These are phyloP conservation scores for Penicillium ucsense DNA, from an alignment of 495 filamentous ascomycete species.

Conservation along the genomic window DNA sequence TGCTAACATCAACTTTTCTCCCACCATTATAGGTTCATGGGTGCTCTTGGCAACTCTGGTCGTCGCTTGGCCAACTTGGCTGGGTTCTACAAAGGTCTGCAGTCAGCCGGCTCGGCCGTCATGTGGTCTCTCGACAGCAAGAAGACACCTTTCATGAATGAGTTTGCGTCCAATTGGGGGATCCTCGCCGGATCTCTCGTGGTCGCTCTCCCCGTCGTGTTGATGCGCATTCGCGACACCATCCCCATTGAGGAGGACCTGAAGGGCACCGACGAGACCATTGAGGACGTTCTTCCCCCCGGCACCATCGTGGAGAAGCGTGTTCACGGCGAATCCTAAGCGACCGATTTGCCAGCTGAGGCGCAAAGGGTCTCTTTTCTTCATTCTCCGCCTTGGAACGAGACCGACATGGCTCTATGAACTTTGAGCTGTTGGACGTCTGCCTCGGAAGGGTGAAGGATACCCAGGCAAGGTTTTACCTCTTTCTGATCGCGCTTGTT, in stretches of 20 bases:
- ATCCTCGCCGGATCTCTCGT: constrained; percentile 58
- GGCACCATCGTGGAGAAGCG: constrained; percentile 8
- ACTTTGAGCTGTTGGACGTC: too few relatives aligned
- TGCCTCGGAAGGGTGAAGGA: too few relatives aligned
- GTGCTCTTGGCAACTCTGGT: constrained; percentile 78
- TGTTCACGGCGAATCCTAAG: constrained; percentile 6
- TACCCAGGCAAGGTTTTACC: too few relatives aligned
- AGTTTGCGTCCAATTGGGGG: constrained; percentile 49
- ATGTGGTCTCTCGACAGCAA: constrained; percentile 67
- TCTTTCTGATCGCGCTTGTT: too few relatives aligned
- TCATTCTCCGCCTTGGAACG: background rate
- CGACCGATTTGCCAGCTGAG: background rate
- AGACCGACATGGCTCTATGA: background rate
- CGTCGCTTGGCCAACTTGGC: constrained; percentile 83
- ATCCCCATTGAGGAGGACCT: constrained; percentile 66
- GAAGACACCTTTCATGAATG: constrained; percentile 47
- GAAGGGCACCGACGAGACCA: constrained; percentile 65
- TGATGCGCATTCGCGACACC: constrained; percentile 60
- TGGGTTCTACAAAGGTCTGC: constrained; percentile 89
- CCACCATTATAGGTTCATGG: constrained; percentile 57
- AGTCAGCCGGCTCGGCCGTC: constrained; percentile 75
- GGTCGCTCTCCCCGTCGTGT: constrained; percentile 62
- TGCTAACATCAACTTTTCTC: background rate
- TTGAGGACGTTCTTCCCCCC: constrained; percentile 47
- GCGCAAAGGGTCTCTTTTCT: background rate